Evolutionary conservation across 345 rosid species (phyloP).

Genomic region (Eucalyptus marginata): DNA sequence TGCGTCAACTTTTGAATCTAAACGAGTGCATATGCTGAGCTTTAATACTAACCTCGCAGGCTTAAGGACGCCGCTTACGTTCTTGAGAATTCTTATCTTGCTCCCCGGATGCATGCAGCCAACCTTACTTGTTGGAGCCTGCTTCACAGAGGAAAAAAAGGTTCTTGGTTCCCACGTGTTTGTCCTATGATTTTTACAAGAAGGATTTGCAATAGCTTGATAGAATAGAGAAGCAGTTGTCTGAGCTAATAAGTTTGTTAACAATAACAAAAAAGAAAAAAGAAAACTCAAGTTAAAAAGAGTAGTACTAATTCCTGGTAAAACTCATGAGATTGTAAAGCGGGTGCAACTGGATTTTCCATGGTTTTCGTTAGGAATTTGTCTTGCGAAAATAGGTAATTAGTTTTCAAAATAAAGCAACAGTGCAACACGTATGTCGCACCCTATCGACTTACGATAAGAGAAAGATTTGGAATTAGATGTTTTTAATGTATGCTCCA

Average conservation of each 20-base stretch:
- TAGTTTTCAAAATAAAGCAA: neutral
- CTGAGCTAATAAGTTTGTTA: neutral
- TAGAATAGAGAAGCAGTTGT: neutral
- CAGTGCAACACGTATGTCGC: neutral
- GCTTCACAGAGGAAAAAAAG: neutral
- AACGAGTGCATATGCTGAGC: neutral
- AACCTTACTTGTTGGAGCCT: neutral
- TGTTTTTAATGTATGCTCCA: neutral
- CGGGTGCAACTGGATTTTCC: neutral
- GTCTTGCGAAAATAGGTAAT: neutral
- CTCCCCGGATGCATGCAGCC: neutral
- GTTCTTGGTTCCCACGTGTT: neutral
- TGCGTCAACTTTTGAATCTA: neutral
- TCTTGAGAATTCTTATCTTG: slow-evolving; percentile 18
- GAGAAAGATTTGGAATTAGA: neutral
- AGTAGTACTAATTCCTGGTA: neutral
- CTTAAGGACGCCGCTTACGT: slow-evolving; percentile 29
- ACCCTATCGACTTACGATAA: neutral
- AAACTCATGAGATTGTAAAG: neutral
- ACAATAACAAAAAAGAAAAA: too few species aligned
- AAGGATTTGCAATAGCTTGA: neutral
- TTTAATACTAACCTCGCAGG: slow-evolving; percentile 29
- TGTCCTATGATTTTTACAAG: neutral
- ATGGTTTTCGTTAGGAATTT: neutral
- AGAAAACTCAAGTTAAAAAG: too few species aligned